phyloP scores from a whole-genome alignment of 805 yeast species.

The Candida argentea region DNA sequence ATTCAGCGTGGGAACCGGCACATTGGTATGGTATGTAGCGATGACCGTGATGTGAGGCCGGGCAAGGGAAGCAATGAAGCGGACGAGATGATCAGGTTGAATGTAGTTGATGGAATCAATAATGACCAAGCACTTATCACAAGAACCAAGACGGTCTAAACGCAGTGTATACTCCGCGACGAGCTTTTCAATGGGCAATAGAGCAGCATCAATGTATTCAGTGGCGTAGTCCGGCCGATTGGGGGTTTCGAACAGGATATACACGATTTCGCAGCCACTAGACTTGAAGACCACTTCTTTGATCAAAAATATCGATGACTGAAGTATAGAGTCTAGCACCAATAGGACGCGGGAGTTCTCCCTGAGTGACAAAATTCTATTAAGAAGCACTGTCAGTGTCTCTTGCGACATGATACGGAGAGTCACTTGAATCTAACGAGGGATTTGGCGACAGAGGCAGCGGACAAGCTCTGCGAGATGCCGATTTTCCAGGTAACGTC shows the following conservation, averaged over 20 bases:
- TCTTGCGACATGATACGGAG: constrained; percentile 19
- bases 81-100: constrained; percentile 32
- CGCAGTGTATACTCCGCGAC: constrained; percentile 11
- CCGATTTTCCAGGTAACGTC: not conserved
- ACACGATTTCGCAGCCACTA: constrained; percentile 32
- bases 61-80: constrained; percentile 38
- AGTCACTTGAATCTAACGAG: not conserved
- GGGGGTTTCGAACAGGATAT: constrained; percentile 60
- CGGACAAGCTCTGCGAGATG: not conserved
- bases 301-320: constrained; percentile 49
- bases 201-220: constrained; percentile 30
- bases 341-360: constrained; percentile 70
- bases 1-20: constrained; percentile 30
- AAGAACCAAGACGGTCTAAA: too few species aligned
- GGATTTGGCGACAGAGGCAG: too few species aligned
- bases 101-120: constrained; percentile 65
- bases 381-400: constrained; percentile 42
- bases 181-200: constrained; percentile 10
- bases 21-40: constrained; percentile 27
- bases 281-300: constrained; percentile 44
- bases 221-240: constrained; percentile 40
- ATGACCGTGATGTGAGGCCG: constrained; percentile 21
- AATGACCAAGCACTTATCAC: constrained; percentile 33
- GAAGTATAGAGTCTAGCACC: constrained; percentile 58
- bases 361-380: constrained; percentile 55